A percentile compares a stretch with the other conserved stretches of the same genome.
phyloP scores from a whole-genome alignment of 2,329 filamentous ascomycete species.

The Trichoderma harzianum region DNA sequence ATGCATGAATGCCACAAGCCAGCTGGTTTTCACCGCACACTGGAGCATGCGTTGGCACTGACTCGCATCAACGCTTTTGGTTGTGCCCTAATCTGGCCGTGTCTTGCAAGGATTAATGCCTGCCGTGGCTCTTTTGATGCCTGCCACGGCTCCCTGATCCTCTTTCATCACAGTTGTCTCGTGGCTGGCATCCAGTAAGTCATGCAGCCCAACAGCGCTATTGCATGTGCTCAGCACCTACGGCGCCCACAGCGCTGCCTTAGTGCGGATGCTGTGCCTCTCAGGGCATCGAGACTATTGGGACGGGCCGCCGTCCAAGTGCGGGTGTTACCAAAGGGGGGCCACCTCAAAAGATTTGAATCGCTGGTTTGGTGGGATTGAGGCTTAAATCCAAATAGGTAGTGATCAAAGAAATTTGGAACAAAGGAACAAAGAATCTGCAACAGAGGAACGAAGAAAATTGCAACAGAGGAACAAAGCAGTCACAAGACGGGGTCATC shows the following conservation, averaged over 20 bases:
- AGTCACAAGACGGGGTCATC: not conserved
- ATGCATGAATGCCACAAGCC: conserved; percentile 16
- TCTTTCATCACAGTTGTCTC: not conserved
- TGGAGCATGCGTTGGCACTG: conserved; percentile 13
- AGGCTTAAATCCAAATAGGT: not conserved
- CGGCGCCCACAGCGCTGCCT: not conserved
- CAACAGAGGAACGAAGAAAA: too few relatives aligned
- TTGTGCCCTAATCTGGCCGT: not conserved
- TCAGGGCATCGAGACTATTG: not conserved
- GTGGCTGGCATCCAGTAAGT: not conserved
- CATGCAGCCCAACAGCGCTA: conserved; percentile 8
- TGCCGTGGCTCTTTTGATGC: not conserved
- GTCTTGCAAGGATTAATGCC: not conserved
- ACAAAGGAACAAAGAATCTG: not conserved
- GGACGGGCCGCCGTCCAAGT: not conserved
- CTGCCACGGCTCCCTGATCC: not conserved
- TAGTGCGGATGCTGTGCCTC: not conserved
- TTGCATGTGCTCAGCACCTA: not conserved
- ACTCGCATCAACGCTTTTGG: conserved; percentile 1
- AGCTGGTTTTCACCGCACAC: conserved; percentile 1
- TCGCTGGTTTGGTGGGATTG: not conserved
- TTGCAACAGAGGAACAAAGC: too few relatives aligned
- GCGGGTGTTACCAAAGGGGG: not conserved
- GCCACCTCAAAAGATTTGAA: not conserved
- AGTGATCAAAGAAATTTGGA: not conserved